Conservation (phyloP, 306 rosid species). For the Herpetospermum pedunculosum region DNA sequence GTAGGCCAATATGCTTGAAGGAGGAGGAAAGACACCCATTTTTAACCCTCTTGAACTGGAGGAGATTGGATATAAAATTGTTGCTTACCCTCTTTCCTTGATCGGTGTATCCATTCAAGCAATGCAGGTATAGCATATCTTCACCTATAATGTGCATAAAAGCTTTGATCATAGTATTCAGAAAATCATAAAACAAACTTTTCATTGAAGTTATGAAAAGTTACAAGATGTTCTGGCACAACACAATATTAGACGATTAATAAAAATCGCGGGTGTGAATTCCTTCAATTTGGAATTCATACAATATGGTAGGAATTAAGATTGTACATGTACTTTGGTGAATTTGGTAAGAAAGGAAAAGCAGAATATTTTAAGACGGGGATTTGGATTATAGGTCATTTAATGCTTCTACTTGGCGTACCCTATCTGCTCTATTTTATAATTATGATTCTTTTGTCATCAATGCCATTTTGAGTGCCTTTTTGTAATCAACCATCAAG, state of each 20-base stretch:
- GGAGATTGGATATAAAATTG: conserved; percentile 69
- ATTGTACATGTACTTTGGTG: neutral
- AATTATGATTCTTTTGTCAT: neutral
- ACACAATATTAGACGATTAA: neutral
- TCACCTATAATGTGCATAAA: neutral
- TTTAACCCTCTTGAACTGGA: conserved; percentile 66
- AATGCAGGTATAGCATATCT: conserved; percentile 54
- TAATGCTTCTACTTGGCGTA: neutral
- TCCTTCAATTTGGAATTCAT: neutral
- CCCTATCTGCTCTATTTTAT: neutral
- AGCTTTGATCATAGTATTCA: neutral
- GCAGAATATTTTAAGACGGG: neutral
- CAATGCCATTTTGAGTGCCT: neutral
- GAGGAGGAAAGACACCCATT: conserved; percentile 92
- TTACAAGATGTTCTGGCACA: neutral
- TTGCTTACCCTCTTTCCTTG: conserved; percentile 82
- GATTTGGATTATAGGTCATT: neutral
- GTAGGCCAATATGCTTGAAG: conserved; percentile 96
- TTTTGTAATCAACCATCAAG: too few species aligned
- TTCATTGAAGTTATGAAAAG: neutral
- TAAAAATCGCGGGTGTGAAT: neutral
- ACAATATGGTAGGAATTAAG: neutral
- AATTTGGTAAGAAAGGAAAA: neutral
- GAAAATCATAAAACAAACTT: neutral
- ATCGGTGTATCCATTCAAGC: conserved; percentile 81